A percentile compares a stretch with the other conserved stretches of the same genome.
Conservation (phyloP, 2,329 filamentous ascomycete genomes). For the Blastomyces emzantsi region DNA sequence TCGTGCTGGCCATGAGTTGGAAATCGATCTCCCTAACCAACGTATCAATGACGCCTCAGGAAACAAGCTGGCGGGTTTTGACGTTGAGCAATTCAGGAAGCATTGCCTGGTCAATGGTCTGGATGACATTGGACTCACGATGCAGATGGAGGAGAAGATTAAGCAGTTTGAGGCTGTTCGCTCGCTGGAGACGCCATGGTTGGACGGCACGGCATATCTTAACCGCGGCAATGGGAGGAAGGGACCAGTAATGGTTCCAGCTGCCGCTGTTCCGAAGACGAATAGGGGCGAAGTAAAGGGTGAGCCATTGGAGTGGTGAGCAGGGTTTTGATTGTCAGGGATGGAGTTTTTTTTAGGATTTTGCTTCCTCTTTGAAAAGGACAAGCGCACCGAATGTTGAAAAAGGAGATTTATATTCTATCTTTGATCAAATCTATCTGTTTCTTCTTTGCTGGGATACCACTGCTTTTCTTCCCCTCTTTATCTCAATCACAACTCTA, state of each 20-base stretch:
- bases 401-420: background rate
- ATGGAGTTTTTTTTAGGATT: background rate
- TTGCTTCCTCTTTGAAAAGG: background rate
- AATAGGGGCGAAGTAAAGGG: slow-evolving; percentile 76
- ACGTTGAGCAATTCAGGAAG: slow-evolving; percentile 88
- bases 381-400: background rate
- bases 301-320: slow-evolving; percentile 83
- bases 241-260: slow-evolving; percentile 54
- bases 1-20: slow-evolving; percentile 68
- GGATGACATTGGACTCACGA: slow-evolving; percentile 90
- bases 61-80: slow-evolving; percentile 65
- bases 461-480: background rate
- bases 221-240: slow-evolving; percentile 30
- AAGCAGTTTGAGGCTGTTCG: slow-evolving; percentile 69
- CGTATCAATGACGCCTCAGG: slow-evolving; percentile 67
- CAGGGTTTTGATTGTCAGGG: background rate
- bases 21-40: slow-evolving; percentile 82
- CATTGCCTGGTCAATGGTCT: slow-evolving; percentile 90
- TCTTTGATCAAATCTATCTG: background rate
- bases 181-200: slow-evolving; percentile 73
- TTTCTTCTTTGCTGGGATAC: background rate
- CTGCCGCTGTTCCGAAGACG: slow-evolving; percentile 70
- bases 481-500: background rate
- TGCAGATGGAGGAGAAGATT: slow-evolving; percentile 89
- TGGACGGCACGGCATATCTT: slow-evolving; percentile 79